Evolutionary conservation across 768 basidiomycete species (phyloP).

Genomic region (Trametes cingulata): DNA sequence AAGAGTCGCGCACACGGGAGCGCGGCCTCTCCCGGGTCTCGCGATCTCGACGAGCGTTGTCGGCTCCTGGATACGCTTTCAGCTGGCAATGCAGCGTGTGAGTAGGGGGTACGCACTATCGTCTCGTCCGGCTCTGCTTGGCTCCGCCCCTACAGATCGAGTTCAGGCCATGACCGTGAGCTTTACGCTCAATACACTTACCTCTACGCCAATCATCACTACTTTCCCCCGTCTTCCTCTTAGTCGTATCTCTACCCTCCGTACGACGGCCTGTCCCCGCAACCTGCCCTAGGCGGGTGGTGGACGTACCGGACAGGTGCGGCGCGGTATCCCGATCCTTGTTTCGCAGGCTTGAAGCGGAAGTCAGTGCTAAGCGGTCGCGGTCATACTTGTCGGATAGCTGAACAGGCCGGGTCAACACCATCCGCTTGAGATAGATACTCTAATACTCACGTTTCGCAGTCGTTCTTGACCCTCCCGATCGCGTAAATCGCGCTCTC

Average conservation of each 20-base stretch:
- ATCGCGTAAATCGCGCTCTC: slow-evolving; percentile 60
- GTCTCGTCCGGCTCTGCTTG: slow-evolving; percentile 52
- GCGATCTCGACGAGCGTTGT: slow-evolving; percentile 57
- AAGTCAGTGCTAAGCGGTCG: slow-evolving; percentile 64
- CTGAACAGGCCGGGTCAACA: slow-evolving; percentile 38
- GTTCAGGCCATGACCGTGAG: too few relatives aligned
- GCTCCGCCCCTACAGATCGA: slow-evolving; percentile 44
- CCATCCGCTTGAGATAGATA: not conserved
- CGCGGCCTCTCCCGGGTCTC: slow-evolving; percentile 66
- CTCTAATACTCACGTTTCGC: slow-evolving; percentile 61
- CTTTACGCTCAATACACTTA: slow-evolving; percentile 33
- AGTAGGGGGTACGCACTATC: slow-evolving; percentile 51
- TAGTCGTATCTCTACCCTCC: slow-evolving; percentile 60
- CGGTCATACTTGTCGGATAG: slow-evolving; percentile 88
- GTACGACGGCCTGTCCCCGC: slow-evolving; percentile 47
- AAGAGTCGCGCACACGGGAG: slow-evolving; percentile 65
- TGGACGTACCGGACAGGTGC: slow-evolving; percentile 49
- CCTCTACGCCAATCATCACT: slow-evolving; percentile 88
- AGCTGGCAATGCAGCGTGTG: not conserved
- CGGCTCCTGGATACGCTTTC: slow-evolving; percentile 41
- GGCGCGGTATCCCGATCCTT: slow-evolving; percentile 72
- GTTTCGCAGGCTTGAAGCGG: slow-evolving; percentile 45
- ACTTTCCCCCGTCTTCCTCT: slow-evolving; percentile 71
- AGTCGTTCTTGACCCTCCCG: slow-evolving; percentile 79
- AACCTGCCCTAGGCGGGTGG: slow-evolving; percentile 42